Evolutionary conservation across 73 alveolate genomes (phyloP), one percentile per base, ranked within the genome.

Genomic region (Uronychia setigera): DNA sequence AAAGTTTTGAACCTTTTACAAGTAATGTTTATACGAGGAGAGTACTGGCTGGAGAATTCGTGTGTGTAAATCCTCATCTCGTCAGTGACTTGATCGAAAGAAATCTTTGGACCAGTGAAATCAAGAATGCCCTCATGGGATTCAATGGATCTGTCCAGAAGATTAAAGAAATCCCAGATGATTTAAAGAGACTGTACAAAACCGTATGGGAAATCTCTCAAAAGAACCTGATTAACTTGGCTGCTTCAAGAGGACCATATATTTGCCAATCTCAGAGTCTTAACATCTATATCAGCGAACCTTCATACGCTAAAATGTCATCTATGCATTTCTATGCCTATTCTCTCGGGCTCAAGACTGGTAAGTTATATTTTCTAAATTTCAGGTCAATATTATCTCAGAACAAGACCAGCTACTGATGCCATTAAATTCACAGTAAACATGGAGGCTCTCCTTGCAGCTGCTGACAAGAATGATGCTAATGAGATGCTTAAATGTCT

Each of bases 131-230:
- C 81, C 91, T 96, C 87, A 94, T 95, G 27, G 97, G 92, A 14
- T 82, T 84, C 90, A 95, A 95, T 77, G 99, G 99, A 46, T 83
- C 96, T 31, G 96, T 96, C 75, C 95, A 93, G 77, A 58, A 85
- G 57, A 81, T 96, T 29, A 93, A 89, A 28, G 96, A 91, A 60
- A 85, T 97, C 32, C 99, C 99, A 1, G 90, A 91, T 29, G 98
- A 93, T 29, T 27, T 91, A 33, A 90, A 95, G 93, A 88, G 84
- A 57, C 92, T 97, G 29, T 97, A 96, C 91, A 97, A 97, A 94
- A 97, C 99, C 0, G 96, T 95, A 59, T 97, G 99, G 99, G 99
- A 97, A 89, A 93, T 97, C 81, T 88, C 97, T 29, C 96, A 96
- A 91, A 96, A 90, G 90, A 84, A 92, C 26, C 86, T 97, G 33